Evolutionary conservation across 2,329 filamentous ascomycete species (phyloP).

Genomic region (Magnaporthiopsis rhizophila): DNA sequence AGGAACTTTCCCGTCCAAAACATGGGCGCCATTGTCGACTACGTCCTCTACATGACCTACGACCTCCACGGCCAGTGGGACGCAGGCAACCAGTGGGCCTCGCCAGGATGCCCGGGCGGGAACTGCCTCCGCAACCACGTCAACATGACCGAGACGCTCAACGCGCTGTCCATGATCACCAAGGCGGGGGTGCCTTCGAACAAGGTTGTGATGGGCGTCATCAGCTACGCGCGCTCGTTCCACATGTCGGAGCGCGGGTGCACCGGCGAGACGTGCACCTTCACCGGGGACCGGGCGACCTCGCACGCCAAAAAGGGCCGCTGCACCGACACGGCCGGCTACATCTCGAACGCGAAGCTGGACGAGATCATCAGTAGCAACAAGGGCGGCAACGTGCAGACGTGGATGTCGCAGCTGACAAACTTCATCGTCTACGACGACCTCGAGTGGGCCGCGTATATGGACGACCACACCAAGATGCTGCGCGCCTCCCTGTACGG

Average conservation of each 20-base stretch:
- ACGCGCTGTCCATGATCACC: constrained; percentile 28
- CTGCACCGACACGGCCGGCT: constrained; percentile 25
- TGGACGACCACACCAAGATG: constrained; percentile 15
- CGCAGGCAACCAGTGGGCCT: constrained; percentile 17
- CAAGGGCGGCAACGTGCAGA: constrained; percentile 10
- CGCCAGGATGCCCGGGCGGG: constrained; percentile 20
- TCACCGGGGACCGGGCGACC: background rate
- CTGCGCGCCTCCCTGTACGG: constrained; percentile 15
- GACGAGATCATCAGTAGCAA: constrained; percentile 15
- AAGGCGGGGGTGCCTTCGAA: constrained; percentile 17
- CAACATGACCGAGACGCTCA: constrained; percentile 27
- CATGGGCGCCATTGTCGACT: constrained; percentile 18
- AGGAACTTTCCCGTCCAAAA: constrained; percentile 20
- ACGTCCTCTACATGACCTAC: constrained; percentile 26
- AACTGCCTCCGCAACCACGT: constrained; percentile 26
- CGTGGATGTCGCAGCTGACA: constrained; percentile 7
- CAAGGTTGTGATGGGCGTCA: constrained; percentile 24
- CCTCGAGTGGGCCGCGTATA: constrained; percentile 3
- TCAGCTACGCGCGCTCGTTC: constrained; percentile 26
- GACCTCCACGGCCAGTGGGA: constrained; percentile 33
- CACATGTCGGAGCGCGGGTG: constrained; percentile 19
- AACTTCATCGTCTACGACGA: background rate
- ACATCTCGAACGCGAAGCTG: constrained; percentile 26
- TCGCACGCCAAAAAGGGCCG: constrained; percentile 20
- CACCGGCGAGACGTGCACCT: constrained; percentile 5